phyloP scores from a whole-genome alignment of 306 rosid genomes.

The Chamaecrista fasciculata region DNA sequence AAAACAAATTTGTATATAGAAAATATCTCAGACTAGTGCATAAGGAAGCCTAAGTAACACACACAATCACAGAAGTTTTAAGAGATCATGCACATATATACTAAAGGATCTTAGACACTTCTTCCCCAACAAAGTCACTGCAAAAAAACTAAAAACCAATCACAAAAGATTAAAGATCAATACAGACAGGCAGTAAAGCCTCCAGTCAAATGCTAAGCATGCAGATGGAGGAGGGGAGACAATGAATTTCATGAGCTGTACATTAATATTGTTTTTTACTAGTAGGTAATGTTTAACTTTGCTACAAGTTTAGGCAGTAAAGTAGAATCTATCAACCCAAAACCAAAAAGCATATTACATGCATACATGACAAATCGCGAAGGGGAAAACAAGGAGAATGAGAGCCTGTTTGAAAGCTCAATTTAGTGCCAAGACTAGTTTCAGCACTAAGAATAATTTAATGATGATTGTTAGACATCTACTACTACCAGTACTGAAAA shows the following conservation, averaged over 20 bases:
- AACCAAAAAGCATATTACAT: neutral
- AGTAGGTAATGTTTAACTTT: neutral
- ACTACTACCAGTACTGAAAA: neutral
- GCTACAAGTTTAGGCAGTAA: slow-evolving; percentile 6
- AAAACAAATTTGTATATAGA: neutral
- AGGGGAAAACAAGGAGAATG: neutral
- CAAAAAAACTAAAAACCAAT: slow-evolving; percentile 5
- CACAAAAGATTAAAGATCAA: neutral
- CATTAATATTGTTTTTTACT: neutral
- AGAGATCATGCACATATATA: slow-evolving; percentile 17
- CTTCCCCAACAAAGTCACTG: neutral
- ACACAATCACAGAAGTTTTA: slow-evolving; percentile 16
- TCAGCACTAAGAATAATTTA: neutral
- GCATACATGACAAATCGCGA: neutral
- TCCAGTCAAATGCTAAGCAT: neutral
- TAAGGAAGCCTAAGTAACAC: slow-evolving; percentile 2
- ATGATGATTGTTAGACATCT: neutral
- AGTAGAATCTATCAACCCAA: neutral
- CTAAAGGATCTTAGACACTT: neutral
- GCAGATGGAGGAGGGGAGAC: neutral
- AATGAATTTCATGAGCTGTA: neutral
- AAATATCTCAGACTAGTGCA: neutral
- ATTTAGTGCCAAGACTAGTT: neutral
- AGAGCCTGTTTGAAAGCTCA: neutral
- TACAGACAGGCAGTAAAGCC: neutral